These are phyloP conservation scores for Clarireedia homoeocarpa DNA, from an alignment of 2,329 filamentous ascomycete species.

Conservation along the genomic window DNA sequence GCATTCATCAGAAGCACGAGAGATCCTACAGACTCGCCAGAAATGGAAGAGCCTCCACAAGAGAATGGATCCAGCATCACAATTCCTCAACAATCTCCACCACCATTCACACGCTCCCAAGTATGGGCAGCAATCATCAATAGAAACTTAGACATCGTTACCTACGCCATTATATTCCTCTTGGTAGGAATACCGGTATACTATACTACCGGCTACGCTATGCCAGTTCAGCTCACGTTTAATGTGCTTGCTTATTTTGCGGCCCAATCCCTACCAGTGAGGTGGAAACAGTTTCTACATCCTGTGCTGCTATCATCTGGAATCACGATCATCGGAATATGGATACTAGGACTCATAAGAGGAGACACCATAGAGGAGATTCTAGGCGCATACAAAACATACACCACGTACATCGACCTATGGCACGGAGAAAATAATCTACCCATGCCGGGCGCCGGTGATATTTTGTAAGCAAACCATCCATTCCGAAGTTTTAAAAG, in stretches of 20 bases:
- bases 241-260: conserved; percentile 45
- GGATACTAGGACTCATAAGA: conserved; percentile 41
- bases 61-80: conserved; percentile 1
- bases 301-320: conserved; percentile 50
- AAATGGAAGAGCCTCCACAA: conserved; percentile 10
- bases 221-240: conserved; percentile 37
- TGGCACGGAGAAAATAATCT: conserved; percentile 34
- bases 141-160: conserved; percentile 38
- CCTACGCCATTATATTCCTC: conserved; percentile 39
- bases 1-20: conserved; percentile 23
- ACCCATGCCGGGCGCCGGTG: conserved; percentile 44
- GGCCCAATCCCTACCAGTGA: conserved; percentile 40
- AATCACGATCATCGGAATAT: conserved; percentile 44
- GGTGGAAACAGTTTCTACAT: conserved; percentile 46
- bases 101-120: conserved; percentile 39
- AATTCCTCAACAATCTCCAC: conserved; percentile 33
- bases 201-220: conserved; percentile 43
- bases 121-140: conserved; percentile 42
- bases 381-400: conserved; percentile 43
- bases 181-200: conserved; percentile 48
- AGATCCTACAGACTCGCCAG: conserved; percentile 18
- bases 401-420: conserved; percentile 43
- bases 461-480: conserved; percentile 36
- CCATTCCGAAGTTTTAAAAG: not conserved
- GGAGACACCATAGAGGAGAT: conserved; percentile 35